Base-by-base conservation (phyloP, 805 yeast species). In the Wickerhamiella nectarea region DNA sequence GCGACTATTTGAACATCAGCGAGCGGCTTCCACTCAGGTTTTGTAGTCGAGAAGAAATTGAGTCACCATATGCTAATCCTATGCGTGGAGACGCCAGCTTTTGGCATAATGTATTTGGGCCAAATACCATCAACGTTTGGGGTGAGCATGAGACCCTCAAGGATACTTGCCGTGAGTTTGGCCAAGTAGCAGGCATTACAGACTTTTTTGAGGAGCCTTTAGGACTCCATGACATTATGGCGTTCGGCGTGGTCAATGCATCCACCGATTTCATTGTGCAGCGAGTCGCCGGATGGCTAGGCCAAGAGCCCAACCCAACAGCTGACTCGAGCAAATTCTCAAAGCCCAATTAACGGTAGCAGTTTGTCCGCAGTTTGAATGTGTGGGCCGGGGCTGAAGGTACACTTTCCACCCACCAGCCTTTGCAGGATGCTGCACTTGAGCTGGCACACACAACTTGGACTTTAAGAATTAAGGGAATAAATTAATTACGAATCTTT, bases 121-220 rank as follows among this genome's bases (percentile, higher is more conserved):
- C 25, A 14, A 29, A 41, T 18, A 44, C 50, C 5, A 19, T 39
- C 15, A 24, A 43, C 20, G 52, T 52, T 6, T 52, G 51, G 50
- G 56, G 56, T 14, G 50, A 36, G 11, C 18, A 28, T 14, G 56
- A 52, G 42, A 43, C 51, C 12, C 46, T 52, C 5, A 47, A 48
- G 10, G 56, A 52, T 41, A 48, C 46, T 26, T 36, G 34, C 19
- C 9, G 9, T 10, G 34, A 31, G 18, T 15, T 15, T 17, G 34
- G 19, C 19, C 7, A 7, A 4, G n/a, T 6, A 3, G 19, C 34
- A 4, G 20, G 34, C 6, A 17, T 15, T 10, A 14, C 19, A 4
- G 7, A 15, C 6, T 8, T 3, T 6, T 31, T 17, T 15, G 20
- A 15, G 34, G 19, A 14, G 34, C 34, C 11, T 6, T 11, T 14